Conservation (phyloP, 805 yeast species). For the Candida ascalaphidarum region DNA sequence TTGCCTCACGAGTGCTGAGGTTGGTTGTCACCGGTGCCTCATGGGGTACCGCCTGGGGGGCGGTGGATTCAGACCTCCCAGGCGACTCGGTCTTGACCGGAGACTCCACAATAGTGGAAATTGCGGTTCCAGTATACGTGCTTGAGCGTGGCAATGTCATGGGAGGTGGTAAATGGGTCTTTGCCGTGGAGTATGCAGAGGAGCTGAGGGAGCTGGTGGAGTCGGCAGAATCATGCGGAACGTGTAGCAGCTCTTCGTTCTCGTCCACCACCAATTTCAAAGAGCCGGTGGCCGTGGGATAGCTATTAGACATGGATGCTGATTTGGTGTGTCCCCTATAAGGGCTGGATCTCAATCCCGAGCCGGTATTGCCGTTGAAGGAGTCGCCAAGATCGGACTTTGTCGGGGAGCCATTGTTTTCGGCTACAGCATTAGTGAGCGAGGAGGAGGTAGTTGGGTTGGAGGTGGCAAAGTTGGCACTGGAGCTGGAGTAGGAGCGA, state of each 20-base stretch:
- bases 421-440: constrained; percentile 41
- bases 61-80: too few species aligned
- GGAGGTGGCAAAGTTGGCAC: constrained; percentile 30
- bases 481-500: constrained; percentile 26
- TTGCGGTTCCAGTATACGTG: constrained; percentile 23
- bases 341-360: too few species aligned
- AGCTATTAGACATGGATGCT: constrained; percentile 18
- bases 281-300: constrained; percentile 56
- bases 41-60: too few species aligned
- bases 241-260: constrained; percentile 18
- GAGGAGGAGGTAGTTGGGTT: constrained; percentile 62
- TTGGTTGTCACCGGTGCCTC: too few species aligned
- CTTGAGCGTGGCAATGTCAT: constrained; percentile 13
- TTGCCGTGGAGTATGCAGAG: not conserved
- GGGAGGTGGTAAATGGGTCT: constrained; percentile 4
- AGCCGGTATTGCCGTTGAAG: too few species aligned
- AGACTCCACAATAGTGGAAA: constrained; percentile 40
- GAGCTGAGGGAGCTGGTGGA: too few species aligned
- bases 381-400: too few species aligned
- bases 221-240: too few species aligned
- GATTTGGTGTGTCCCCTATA: constrained; percentile 25
- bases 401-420: too few species aligned
- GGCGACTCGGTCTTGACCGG: constrained; percentile 20
- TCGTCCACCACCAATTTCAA: constrained; percentile 70
- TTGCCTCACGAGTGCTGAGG: too few species aligned